These are phyloP conservation scores for Inosperma sp. DNA, from an alignment of 768 basidiomycete genomes.

Conservation along the genomic window DNA sequence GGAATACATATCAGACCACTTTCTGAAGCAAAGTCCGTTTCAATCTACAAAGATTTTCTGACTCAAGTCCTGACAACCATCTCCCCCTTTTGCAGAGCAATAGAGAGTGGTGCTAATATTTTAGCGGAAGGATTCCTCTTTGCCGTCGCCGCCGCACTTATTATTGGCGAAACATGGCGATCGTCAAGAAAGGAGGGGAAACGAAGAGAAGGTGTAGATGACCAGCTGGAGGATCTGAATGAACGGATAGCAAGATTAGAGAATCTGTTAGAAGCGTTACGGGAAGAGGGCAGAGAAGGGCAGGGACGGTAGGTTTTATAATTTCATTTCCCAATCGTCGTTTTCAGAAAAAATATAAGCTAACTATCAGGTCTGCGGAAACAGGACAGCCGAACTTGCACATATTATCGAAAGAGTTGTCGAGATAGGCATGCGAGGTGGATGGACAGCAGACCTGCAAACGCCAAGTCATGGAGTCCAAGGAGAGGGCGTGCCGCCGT, in stretches of 20 bases:
- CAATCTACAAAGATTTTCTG: background rate
- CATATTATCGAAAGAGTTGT: conserved; percentile 65
- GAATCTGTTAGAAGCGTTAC: conserved; percentile 35
- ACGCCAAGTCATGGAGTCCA: too few species aligned
- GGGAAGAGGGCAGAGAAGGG: conserved; percentile 45
- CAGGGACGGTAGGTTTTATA: conserved; percentile 10
- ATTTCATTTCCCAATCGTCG: background rate
- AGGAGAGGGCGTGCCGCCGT: too few species aligned
- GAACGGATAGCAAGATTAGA: conserved; percentile 43
- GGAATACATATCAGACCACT: conserved; percentile 69
- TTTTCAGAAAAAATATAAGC: background rate
- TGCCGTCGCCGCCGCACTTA: conserved; percentile 65
- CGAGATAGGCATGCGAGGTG: conserved; percentile 59
- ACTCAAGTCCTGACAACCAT: background rate
- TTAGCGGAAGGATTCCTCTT: conserved; percentile 86
- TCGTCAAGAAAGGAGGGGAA: conserved; percentile 63
- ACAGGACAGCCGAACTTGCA: conserved; percentile 61
- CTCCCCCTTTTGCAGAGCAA: conserved; percentile 47
- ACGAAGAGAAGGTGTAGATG: conserved; percentile 69
- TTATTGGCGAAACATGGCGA: conserved; percentile 75
- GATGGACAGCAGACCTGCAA: too few species aligned
- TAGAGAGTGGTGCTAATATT: conserved; percentile 81
- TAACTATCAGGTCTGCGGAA: background rate
- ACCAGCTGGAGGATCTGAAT: conserved; percentile 58
- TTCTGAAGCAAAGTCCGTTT: conserved; percentile 63